Evolutionary conservation across 352 stramenopile species (phyloP).

Genomic region (Pythium myriotylum): DNA sequence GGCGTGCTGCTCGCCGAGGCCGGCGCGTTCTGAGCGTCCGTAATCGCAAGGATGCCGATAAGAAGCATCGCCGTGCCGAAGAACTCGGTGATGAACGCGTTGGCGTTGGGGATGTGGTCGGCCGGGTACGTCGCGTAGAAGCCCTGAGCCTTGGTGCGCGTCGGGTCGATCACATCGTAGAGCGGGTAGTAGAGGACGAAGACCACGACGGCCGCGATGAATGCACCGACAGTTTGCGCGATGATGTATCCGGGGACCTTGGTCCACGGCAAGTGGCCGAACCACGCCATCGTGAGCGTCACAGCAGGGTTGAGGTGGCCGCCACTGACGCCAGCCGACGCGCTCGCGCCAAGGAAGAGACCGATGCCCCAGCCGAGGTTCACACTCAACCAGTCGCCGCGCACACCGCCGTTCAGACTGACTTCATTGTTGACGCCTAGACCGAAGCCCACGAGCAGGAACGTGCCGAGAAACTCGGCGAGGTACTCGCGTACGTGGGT

Average conservation of each 20-base stretch:
- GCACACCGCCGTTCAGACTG: constrained; percentile 38
- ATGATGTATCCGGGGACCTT: constrained; percentile 61
- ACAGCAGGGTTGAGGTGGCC: constrained; percentile 71
- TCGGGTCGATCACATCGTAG: constrained; percentile 51
- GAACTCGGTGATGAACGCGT: constrained; percentile 65
- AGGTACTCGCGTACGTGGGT: constrained; percentile 54
- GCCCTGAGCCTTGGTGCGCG: constrained; percentile 42
- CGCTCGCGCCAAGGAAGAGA: constrained; percentile 70
- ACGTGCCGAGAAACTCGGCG: constrained; percentile 62
- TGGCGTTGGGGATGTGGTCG: constrained; percentile 36
- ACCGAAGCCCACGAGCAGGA: constrained; percentile 66
- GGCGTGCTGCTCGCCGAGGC: constrained; percentile 46
- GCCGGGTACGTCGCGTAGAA: constrained; percentile 58
- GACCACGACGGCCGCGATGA: constrained; percentile 46
- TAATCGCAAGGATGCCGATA: constrained; percentile 55
- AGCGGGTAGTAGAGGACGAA: constrained; percentile 60
- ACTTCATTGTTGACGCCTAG: constrained; percentile 67
- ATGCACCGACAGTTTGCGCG: constrained; percentile 55
- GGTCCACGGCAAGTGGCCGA: constrained; percentile 49
- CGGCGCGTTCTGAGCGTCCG: constrained; percentile 55
- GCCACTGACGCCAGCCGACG: constrained; percentile 51
- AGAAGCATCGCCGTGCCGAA: constrained; percentile 60
- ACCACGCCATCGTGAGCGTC: constrained; percentile 54
- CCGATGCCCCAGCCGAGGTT: constrained; percentile 72
- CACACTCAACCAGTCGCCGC: constrained; percentile 67